Conservation (phyloP, 2,329 filamentous ascomycete species). For the Aureobasidium leucospermi region DNA sequence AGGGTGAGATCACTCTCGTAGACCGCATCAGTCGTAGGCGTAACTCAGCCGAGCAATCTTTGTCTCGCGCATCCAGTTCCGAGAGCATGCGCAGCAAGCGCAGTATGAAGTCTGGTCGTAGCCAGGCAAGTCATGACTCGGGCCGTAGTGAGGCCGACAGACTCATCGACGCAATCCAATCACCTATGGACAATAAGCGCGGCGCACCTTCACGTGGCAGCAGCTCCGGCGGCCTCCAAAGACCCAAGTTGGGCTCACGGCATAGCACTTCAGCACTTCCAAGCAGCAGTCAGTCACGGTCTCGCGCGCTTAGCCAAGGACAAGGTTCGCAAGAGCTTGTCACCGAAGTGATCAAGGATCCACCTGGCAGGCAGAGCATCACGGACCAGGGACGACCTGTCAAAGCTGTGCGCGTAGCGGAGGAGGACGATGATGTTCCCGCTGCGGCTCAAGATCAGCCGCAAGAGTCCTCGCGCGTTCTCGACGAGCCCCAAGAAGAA, state of each 20-base stretch:
- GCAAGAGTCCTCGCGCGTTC: background rate
- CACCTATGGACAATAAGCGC: slow-evolving; percentile 33
- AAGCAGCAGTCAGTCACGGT: background rate
- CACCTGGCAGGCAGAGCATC: slow-evolving; percentile 34
- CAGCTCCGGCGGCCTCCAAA: slow-evolving; percentile 6
- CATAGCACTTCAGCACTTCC: slow-evolving; percentile 20
- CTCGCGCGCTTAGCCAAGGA: slow-evolving; percentile 19
- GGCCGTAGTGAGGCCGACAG: slow-evolving; percentile 55
- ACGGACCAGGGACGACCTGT: slow-evolving; percentile 36
- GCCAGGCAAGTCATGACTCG: slow-evolving; percentile 25
- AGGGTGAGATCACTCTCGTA: slow-evolving; percentile 13
- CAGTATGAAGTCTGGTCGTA: slow-evolving; percentile 37
- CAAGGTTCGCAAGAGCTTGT: background rate
- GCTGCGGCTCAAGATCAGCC: slow-evolving; percentile 7
- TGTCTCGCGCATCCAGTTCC: slow-evolving; percentile 30
- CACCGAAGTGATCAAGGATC: background rate
- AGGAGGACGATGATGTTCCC: slow-evolving; percentile 25
- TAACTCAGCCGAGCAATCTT: slow-evolving; percentile 9
- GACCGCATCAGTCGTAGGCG: background rate
- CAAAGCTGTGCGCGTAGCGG: slow-evolving; percentile 40
- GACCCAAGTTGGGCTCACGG: slow-evolving; percentile 23
- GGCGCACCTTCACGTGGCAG: slow-evolving; percentile 19
- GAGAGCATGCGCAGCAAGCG: slow-evolving; percentile 45
- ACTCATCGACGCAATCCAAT: slow-evolving; percentile 64
- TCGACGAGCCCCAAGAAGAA: slow-evolving; percentile 11